Base-by-base conservation (phyloP, 495 filamentous ascomycete genomes). In the Cladorrhinum samala region DNA sequence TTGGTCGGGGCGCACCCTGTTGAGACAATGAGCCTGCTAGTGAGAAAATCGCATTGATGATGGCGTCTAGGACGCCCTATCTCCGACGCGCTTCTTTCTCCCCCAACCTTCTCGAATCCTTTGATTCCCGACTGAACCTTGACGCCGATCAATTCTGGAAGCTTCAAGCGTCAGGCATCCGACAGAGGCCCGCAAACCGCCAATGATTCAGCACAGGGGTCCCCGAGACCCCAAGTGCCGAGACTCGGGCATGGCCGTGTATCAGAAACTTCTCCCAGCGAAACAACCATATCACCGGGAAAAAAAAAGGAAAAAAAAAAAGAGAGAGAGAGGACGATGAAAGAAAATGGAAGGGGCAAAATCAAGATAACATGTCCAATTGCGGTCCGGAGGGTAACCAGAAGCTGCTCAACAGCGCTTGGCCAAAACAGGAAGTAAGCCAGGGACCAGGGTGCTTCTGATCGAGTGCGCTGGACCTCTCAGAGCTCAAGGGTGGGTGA, bases 281-380 rank as follows among this genome's bases (percentile, higher is more conserved):
- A 57, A 57, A 54, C 25, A 53, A 11, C 49, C 52, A 51, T 38
- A 53, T 52, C 27, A 47, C 54, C 54, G 27, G 45, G 42, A 6
- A 17, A 19, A 14, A 17, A 19, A 23, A 20, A 43, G 56, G 39
- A 20, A 51, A 52, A 52, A 18, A 52, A 25, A 5, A 19, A 43
- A 20, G 4, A 43, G 41, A 19, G 4, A 21, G 41, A 17, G 18
- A 9, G 21, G 9, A 9, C 16, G 9, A 3, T 36, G 30, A 52
- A 57, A 21, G 36, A 41, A 50, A 27, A 54, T 13, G 33, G 14
- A 42, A 50, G 46, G 48, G 40, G 39, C 52, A 61, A 57, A 54
- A 57, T 49, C 47, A 55, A 54, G 43, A 57, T 55, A 49, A 52
- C 57, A 50, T 19, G 33, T 61, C 50, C 58, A 61, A 61, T 57